A percentile compares a stretch with the other conserved stretches of the same genome.
Conservation (phyloP, 169 alveolate species). For the Perkinsus chesapeaki region DNA sequence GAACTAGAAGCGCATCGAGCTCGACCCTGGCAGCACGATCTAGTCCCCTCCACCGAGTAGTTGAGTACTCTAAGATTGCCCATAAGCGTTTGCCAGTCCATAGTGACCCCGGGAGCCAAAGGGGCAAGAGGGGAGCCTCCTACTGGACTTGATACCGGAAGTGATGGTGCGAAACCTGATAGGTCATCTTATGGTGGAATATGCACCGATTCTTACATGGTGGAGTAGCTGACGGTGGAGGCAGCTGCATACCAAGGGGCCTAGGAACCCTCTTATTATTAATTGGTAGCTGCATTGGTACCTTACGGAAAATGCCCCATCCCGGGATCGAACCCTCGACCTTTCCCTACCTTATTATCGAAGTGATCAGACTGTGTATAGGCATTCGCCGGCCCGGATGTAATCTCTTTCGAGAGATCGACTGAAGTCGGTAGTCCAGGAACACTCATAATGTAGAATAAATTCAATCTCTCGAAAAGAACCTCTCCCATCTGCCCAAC, state of each 20-base stretch:
- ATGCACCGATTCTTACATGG: neutral
- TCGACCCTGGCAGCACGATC: neutral
- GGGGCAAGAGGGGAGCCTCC: neutral
- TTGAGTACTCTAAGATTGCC: neutral
- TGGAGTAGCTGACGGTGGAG: neutral
- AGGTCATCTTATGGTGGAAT: neutral
- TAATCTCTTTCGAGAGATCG: neutral
- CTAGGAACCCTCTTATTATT: neutral
- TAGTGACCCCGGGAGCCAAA: neutral
- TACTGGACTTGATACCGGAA: neutral
- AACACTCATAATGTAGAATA: neutral
- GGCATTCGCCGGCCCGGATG: neutral
- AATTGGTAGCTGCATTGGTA: neutral
- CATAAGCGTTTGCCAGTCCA: neutral
- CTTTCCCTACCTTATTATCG: neutral
- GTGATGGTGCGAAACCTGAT: neutral
- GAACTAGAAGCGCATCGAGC: neutral
- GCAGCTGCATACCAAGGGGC: neutral
- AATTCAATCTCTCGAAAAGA: neutral
- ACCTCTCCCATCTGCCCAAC: neutral
- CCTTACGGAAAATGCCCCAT: neutral
- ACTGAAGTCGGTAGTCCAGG: neutral
- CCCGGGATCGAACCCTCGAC: neutral
- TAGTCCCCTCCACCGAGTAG: neutral
- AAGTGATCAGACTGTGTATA: neutral